Conservation (phyloP, 495 filamentous ascomycete species). For the Podospora tetraspora region DNA sequence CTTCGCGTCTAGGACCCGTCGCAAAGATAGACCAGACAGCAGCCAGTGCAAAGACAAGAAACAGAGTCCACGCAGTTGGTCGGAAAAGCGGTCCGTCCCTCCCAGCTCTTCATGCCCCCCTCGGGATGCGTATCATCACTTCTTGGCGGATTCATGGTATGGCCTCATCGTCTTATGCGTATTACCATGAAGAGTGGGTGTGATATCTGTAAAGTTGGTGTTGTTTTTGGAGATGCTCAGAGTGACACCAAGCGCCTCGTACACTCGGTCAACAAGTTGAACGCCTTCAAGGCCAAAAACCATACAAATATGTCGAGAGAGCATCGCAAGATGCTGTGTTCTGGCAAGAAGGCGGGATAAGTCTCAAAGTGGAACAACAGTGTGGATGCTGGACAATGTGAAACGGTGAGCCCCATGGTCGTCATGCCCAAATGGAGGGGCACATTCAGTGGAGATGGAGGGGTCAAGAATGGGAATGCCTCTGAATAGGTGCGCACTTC, state of each 20-base stretch:
- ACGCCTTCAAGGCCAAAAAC: too few relatives aligned
- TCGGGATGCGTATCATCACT: background rate
- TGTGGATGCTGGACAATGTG: slow-evolving; percentile 9
- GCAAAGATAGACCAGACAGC: background rate
- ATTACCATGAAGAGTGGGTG: background rate
- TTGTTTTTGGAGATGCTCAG: background rate
- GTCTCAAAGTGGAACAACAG: background rate
- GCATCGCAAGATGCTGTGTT: background rate
- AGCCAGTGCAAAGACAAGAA: background rate
- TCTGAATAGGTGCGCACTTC: background rate
- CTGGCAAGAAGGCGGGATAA: background rate
- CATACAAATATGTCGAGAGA: background rate
- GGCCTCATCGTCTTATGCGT: background rate
- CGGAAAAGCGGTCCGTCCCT: background rate
- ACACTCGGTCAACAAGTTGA: too few relatives aligned
- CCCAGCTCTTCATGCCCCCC: background rate
- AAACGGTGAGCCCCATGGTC: slow-evolving; percentile 18
- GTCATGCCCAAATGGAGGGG: slow-evolving; percentile 24
- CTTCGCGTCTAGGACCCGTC: background rate
- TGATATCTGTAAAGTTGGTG: background rate
- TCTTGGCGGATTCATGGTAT: background rate
- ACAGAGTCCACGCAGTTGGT: background rate
- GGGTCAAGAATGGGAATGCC: background rate
- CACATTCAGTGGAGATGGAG: background rate
- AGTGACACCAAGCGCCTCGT: too few relatives aligned